phyloP scores from a whole-genome alignment of 768 basidiomycete species.

The Lactarius vividus region DNA sequence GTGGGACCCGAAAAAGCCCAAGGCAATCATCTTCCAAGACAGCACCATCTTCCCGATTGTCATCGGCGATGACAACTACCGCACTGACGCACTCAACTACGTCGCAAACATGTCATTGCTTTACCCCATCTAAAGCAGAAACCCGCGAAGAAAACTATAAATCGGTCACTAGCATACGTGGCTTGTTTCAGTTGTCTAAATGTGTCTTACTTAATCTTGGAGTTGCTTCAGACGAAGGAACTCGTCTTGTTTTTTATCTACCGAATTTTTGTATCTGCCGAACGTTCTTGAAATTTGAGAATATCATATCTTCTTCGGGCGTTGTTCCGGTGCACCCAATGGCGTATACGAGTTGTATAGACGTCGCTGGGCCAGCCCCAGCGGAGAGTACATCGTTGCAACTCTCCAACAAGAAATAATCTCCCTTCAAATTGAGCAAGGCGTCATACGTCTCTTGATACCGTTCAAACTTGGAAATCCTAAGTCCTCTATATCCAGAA shows the following conservation, averaged over 20 bases:
- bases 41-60: conserved; percentile 5
- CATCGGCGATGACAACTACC: conserved; percentile 21
- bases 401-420: background rate
- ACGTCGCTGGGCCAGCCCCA: background rate
- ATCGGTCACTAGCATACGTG: background rate
- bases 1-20: conserved; percentile 16
- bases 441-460: background rate
- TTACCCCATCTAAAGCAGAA: conserved; percentile 20
- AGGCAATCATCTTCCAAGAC: conserved; percentile 23
- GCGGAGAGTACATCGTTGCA: background rate
- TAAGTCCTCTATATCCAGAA: no score
- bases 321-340: background rate
- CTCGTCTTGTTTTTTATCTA: background rate
- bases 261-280: background rate
- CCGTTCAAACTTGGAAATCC: background rate
- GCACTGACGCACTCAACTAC: conserved; percentile 10
- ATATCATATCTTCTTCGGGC: background rate
- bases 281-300: background rate
- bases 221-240: background rate
- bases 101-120: conserved; percentile 21
- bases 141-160: background rate
- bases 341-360: background rate
- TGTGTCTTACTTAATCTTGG: background rate
- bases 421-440: background rate
- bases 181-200: background rate